These are phyloP conservation scores for Gyromitra esculenta DNA, from an alignment of 2,329 filamentous ascomycete genomes.

Conservation along the genomic window DNA sequence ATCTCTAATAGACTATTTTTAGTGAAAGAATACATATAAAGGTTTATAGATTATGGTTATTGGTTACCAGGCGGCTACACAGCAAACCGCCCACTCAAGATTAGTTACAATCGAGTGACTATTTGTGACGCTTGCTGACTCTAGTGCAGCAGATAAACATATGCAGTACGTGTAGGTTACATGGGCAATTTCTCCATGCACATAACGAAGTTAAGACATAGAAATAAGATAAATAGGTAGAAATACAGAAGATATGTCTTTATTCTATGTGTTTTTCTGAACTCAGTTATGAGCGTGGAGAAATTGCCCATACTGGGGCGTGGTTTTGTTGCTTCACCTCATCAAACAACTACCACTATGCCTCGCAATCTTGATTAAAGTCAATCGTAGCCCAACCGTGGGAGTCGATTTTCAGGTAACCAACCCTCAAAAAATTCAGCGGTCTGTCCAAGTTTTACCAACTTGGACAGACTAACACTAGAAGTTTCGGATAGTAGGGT, in stretches of 20 bases:
- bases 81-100: not conserved
- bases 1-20: not conserved
- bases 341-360: not conserved
- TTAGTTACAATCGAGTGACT: conserved; percentile 10
- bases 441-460: conserved; percentile 3
- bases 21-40: not conserved
- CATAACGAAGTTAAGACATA: no score
- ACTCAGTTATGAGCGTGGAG: no score
- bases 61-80: not conserved
- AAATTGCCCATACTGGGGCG: no score
- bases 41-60: not conserved
- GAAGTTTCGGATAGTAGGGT: conserved; percentile 32
- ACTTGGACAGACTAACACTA: conserved; percentile 26
- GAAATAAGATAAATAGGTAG: no score
- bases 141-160: not conserved
- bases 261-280: no score
- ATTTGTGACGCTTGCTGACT: not conserved
- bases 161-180: no score
- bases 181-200: no score
- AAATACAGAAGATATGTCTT: no score
- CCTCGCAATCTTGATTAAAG: not conserved
- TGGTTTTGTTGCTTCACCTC: not conserved
- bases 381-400: conserved; percentile 18
- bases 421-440: conserved; percentile 3
- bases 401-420: not conserved